Percentiles rank a stretch among this genome's conserved stretches.
These are phyloP conservation scores for Phanerodontia chrysosporium DNA, from an alignment of 768 basidiomycete genomes.

Conservation along the genomic window DNA sequence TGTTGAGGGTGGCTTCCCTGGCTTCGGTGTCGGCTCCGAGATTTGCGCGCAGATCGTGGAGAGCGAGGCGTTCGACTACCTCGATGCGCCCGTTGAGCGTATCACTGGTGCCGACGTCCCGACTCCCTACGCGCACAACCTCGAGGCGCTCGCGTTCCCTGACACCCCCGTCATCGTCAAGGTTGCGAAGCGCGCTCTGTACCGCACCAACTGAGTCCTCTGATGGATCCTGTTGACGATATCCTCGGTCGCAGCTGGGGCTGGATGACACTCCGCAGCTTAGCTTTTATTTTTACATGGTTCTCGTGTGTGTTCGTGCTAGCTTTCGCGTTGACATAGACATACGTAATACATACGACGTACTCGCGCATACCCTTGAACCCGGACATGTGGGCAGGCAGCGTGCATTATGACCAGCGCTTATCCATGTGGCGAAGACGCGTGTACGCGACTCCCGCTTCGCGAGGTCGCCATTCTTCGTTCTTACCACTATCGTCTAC, in stretches of 20 bases:
- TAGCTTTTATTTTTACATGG: neutral
- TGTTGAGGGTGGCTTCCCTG: conserved; percentile 98
- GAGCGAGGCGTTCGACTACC: conserved; percentile 96
- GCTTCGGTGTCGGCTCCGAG: conserved; percentile 97
- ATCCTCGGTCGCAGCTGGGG: neutral
- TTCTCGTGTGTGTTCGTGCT: neutral
- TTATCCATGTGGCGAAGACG: neutral
- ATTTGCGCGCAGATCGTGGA: conserved; percentile 97
- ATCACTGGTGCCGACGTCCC: conserved; percentile 97
- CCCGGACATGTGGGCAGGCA: too few relatives aligned
- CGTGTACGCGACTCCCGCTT: neutral
- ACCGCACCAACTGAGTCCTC: conserved; percentile 71
- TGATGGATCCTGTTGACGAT: neutral
- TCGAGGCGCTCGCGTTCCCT: conserved; percentile 92
- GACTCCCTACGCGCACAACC: conserved; percentile 90
- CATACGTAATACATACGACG: neutral
- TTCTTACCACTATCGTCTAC: neutral
- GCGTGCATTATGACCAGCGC: too few relatives aligned
- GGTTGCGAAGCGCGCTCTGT: conserved; percentile 91
- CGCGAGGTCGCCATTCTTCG: too few relatives aligned
- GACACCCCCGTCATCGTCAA: conserved; percentile 87
- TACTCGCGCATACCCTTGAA: neutral
- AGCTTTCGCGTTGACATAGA: conserved; percentile 2
- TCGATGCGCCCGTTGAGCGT: conserved; percentile 97
- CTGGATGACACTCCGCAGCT: neutral